Base-by-base conservation (phyloP, 2,329 filamentous ascomycete genomes). In the Tolypocladium pustulatum region DNA sequence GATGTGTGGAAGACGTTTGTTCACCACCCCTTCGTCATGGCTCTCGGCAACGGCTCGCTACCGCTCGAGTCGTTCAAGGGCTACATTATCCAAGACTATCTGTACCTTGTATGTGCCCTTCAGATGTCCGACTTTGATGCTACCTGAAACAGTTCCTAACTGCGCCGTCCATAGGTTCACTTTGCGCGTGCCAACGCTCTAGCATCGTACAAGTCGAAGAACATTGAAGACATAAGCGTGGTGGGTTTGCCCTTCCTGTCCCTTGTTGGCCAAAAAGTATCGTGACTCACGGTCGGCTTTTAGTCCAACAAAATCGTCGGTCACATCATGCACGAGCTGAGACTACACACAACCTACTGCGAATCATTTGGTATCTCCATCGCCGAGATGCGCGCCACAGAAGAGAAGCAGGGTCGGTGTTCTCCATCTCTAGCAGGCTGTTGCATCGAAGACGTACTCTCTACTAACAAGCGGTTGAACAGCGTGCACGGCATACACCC, bases 81-180 rank as follows among this genome's bases (percentile, higher is more conserved):
- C 43, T 97, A 97, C 69, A 83, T 97, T 58, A 81, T 94, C 12
- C 93, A 97, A 66, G 93, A 97, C 67, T 97, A 97, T 67, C 78
- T 96, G 5, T 97, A 94, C 68, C 76, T 97, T 51, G 89, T 94
- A 66, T 49, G 79, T 68, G 20, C 22, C 41, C 13, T 38, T 37
- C 20, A 25, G 22, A n/a, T 40, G 36, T 22, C 56, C 41, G 34
- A 51, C 2, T 17, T 25, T 15, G 12, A 41, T 4, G 9, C 6
- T 9, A 17, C 22, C 15, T 30, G 17, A 22, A 32, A 17, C n/a
- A 9, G 15, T 43, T 56, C 7, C 3, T 13, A 4, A 5, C 27
- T 22, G 22, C 20, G 22, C 9, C 27, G 12, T 22, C 6, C 13
- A 7, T 34, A 91, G 87, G 81, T 89, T 54, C 92, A 97, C 67